A percentile compares a stretch with the other conserved stretches of the same genome.
These are phyloP conservation scores for Fusarium veterinarium DNA, from an alignment of 2,329 filamentous ascomycete genomes.

Conservation along the genomic window DNA sequence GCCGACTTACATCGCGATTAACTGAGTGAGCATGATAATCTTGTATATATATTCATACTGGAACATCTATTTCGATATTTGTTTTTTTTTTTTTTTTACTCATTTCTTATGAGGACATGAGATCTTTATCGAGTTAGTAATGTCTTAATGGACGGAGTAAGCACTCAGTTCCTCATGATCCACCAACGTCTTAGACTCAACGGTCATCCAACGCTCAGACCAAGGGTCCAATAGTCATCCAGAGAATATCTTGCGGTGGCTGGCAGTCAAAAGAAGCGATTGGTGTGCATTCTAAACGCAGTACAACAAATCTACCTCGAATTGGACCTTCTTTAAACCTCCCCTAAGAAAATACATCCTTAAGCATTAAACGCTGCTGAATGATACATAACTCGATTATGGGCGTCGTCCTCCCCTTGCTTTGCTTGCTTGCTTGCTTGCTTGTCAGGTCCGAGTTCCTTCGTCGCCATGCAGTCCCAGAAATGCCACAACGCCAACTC, in stretches of 20 bases:
- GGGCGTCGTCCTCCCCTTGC: slow-evolving; percentile 22
- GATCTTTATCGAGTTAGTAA: too few relatives aligned
- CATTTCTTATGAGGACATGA: too few relatives aligned
- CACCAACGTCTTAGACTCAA: background rate
- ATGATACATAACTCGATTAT: slow-evolving; percentile 38
- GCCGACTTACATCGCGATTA: slow-evolving; percentile 8
- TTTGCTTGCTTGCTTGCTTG: slow-evolving; percentile 5
- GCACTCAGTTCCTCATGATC: background rate
- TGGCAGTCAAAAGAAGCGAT: slow-evolving; percentile 6
- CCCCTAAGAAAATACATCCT: slow-evolving; percentile 3
- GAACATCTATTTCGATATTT: too few relatives aligned
- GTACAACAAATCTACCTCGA: background rate
- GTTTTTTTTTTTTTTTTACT: too few relatives aligned
- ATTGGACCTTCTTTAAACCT: background rate
- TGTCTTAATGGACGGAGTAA: background rate
- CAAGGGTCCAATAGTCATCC: slow-evolving; percentile 11
- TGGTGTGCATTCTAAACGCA: slow-evolving; percentile 1
- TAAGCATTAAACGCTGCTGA: slow-evolving; percentile 25
- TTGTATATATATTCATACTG: background rate
- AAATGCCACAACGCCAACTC: slow-evolving; percentile 48
- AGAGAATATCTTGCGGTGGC: background rate
- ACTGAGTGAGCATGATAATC: background rate
- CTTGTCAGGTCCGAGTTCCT: slow-evolving; percentile 16
- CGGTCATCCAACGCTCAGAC: slow-evolving; percentile 11
- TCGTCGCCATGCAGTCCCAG: slow-evolving; percentile 42